Evolutionary conservation across 345 rosid species (phyloP), one percentile per base, ranked within the genome.

Genomic region (Populus ilicifolia): DNA sequence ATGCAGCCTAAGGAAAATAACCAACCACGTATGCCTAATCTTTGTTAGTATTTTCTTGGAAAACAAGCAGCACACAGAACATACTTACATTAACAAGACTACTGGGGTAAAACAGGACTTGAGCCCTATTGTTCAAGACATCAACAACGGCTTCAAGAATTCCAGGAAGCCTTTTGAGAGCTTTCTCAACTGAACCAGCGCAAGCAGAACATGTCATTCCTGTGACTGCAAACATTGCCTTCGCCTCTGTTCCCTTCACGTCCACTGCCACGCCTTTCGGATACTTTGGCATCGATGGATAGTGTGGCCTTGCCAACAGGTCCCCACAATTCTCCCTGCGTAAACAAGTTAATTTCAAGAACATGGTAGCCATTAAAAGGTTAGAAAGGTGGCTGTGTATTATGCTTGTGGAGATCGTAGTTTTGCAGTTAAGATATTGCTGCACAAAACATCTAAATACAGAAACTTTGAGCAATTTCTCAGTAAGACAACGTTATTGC

Each of bases 191-290:
- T 41, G 97, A 94, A n/a, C 93, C 98, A 6, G 97, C 94, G 52
- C 98, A 92, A 41, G 98, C 98, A 2, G 98, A 87, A 79, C 98
- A 94, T 1, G 92, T 89, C 98, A 94, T 91, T 69, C 98, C 98
- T 2, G 72, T 25, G 5, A 94, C 98, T 5, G 88, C 82, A 35
- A 91, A 90, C 61, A 88, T 75, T n/a, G 89, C 96, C 75, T 81
- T 88, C 48, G 84, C 78, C 75, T 85, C 86, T 5, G 91, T 78
- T 3, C 79, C 80, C 68, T 67, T 80, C 17, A 59, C 76, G 18
- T 74, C 66, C 44, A 84, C 71, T 62, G 76, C 82, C 20, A 83
- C 84, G 2, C 90, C 93, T 77, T 65, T 87, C 0, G 95, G 89
- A 75, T 86, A 89, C 77, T 88, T 92, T 5, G 93, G 89, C 88